Evolutionary conservation across 2,329 filamentous ascomycete genomes (phyloP).

Genomic region (Stagonosporopsis vannaccii): DNA sequence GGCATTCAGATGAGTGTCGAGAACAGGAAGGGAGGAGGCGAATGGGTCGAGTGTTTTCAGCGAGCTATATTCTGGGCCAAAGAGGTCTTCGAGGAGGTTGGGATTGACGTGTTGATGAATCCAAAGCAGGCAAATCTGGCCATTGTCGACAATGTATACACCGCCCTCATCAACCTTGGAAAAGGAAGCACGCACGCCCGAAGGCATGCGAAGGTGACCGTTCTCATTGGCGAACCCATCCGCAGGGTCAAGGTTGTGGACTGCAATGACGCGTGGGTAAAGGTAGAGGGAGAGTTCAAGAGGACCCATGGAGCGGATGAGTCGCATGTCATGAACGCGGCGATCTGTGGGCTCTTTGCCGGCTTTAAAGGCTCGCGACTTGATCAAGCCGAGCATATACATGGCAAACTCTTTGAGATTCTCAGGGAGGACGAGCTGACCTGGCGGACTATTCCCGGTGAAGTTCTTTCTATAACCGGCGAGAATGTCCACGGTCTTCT

Average conservation of each 20-base stretch:
- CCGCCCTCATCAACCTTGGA: constrained; percentile 89
- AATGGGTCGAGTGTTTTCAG: constrained; percentile 84
- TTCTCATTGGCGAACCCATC: constrained; percentile 95
- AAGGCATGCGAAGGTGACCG: constrained; percentile 85
- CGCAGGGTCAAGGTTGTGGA: constrained; percentile 86
- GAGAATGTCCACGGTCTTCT: constrained; percentile 92
- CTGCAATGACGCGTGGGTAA: constrained; percentile 89
- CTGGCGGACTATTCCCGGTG: constrained; percentile 83
- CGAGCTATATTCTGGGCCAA: constrained; percentile 75
- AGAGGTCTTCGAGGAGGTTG: constrained; percentile 88
- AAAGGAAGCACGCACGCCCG: constrained; percentile 81
- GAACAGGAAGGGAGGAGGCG: constrained; percentile 77
- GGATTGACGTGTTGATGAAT: constrained; percentile 91
- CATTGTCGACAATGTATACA: constrained; percentile 94
- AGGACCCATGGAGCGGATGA: constrained; percentile 87
- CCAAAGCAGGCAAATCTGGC: constrained; percentile 91
- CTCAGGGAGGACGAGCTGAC: constrained; percentile 93
- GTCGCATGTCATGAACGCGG: constrained; percentile 87
- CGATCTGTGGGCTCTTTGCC: constrained; percentile 91
- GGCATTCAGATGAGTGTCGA: constrained; percentile 91
- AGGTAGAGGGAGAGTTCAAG: constrained; percentile 89
- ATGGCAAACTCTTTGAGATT: constrained; percentile 96
- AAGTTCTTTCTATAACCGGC: constrained; percentile 93
- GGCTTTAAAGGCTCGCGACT: constrained; percentile 90
- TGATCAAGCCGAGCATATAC: constrained; percentile 90